phyloP scores from a whole-genome alignment of 192 early-diverging fungal species.

The Mortierella hygrophila region DNA sequence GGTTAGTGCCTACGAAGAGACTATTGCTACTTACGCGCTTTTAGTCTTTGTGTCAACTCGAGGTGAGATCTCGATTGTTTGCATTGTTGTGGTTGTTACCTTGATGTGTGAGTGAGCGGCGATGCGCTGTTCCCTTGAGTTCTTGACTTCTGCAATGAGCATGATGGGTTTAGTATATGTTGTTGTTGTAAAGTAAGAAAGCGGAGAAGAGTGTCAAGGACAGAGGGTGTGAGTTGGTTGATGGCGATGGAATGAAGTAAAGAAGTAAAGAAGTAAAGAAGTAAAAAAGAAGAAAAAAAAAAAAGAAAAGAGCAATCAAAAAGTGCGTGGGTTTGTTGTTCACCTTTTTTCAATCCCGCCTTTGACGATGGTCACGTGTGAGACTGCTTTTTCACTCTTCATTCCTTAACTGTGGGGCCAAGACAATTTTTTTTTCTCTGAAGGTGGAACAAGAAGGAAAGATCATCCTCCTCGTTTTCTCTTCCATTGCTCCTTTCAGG shows the following conservation, averaged over 20 bases:
- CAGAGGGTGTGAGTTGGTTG: background rate
- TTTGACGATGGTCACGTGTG: background rate
- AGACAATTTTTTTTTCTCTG: background rate
- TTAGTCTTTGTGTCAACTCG: background rate
- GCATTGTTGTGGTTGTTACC: constrained; percentile 37
- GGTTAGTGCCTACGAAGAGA: constrained; percentile 15
- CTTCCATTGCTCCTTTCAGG: background rate
- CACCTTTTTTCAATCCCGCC: background rate
- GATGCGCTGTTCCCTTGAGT: constrained; percentile 93
- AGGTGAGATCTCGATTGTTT: background rate
- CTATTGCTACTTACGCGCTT: background rate
- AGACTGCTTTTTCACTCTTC: background rate
- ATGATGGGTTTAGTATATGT: constrained; percentile 60
- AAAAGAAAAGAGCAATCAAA: constrained; percentile 10
- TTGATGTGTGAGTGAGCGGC: constrained; percentile 99
- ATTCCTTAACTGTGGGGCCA: background rate
- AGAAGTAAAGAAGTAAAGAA: background rate
- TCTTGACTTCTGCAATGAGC: constrained; percentile 94
- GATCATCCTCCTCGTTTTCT: background rate
- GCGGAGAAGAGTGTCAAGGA: background rate
- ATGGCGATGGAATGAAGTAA: background rate
- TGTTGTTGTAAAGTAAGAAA: background rate
- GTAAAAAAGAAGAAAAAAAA: constrained; percentile 40
- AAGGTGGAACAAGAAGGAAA: background rate
- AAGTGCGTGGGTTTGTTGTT: constrained; percentile 6